A percentile compares a stretch with the other conserved stretches of the same genome.
phyloP scores from a whole-genome alignment of 202 grass and related monocot genomes.

The Carex arenaria region DNA sequence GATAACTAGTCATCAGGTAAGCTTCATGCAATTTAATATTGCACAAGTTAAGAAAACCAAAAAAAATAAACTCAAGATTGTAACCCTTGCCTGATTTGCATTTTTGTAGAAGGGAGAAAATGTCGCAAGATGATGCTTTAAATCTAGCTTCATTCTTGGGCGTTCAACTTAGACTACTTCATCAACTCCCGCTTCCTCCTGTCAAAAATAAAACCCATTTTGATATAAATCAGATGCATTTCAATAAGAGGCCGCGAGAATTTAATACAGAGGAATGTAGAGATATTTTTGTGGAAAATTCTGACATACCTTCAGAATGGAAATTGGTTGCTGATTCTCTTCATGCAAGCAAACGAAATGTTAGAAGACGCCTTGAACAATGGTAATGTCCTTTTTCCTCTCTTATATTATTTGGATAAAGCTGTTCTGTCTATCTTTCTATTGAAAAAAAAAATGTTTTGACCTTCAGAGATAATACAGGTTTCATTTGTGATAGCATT shows the following conservation, averaged over 20 bases:
- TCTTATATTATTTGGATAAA: constrained; percentile 19
- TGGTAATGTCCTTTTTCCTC: constrained; percentile 42
- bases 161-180: constrained; percentile 72
- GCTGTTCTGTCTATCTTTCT: background rate
- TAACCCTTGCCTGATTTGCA: background rate
- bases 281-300: constrained; percentile 9
- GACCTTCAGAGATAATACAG: background rate
- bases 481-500: background rate
- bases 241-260: constrained; percentile 9
- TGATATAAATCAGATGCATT: constrained; percentile 16
- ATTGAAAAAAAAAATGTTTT: background rate
- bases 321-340: constrained; percentile 51
- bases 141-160: constrained; percentile 91
- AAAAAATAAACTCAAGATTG: background rate
- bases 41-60: background rate
- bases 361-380: constrained; percentile 59
- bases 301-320: constrained; percentile 51
- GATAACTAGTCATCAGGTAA: background rate
- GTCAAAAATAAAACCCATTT: constrained; percentile 19
- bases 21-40: background rate
- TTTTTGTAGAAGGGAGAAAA: constrained; percentile 61
- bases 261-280: constrained; percentile 22
- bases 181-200: constrained; percentile 61
- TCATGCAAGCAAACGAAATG: constrained; percentile 49
- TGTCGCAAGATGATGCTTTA: constrained; percentile 62